Evolutionary conservation across 2,329 filamentous ascomycete species (phyloP).

Genomic region (Hypocrella siamensis): DNA sequence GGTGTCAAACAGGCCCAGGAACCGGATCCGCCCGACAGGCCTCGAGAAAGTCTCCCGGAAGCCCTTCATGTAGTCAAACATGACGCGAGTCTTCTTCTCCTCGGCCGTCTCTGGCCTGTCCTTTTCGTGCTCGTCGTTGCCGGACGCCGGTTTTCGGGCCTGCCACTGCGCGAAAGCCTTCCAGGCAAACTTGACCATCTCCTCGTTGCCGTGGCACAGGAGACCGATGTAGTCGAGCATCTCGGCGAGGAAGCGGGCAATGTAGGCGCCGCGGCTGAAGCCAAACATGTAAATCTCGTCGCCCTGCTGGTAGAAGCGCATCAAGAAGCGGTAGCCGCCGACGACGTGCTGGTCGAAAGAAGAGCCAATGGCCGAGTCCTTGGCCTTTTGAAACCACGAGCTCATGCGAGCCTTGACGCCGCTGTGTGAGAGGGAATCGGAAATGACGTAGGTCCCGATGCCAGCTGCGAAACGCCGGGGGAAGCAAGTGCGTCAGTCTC

Average conservation of each 20-base stretch:
- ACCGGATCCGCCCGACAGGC: slow-evolving; percentile 56
- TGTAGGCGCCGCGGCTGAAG: slow-evolving; percentile 58
- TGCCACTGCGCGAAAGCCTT: slow-evolving; percentile 67
- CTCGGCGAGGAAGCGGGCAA: slow-evolving; percentile 61
- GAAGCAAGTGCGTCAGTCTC: fast-evolving
- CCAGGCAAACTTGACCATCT: slow-evolving; percentile 75
- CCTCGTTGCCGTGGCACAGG: slow-evolving; percentile 68
- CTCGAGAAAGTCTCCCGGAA: slow-evolving; percentile 72
- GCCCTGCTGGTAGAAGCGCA: slow-evolving; percentile 52
- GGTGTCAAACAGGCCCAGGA: slow-evolving; percentile 68
- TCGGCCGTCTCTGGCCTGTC: slow-evolving; percentile 16
- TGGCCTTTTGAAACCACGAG: slow-evolving; percentile 56
- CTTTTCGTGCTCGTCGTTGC: slow-evolving; percentile 24
- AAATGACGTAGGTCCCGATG: slow-evolving; percentile 58
- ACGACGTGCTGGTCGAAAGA: slow-evolving; percentile 75
- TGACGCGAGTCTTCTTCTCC: slow-evolving; percentile 26
- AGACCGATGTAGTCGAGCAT: slow-evolving; percentile 76
- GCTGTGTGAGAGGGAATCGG: slow-evolving; percentile 41
- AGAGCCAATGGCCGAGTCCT: slow-evolving; percentile 65
- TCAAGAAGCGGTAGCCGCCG: slow-evolving; percentile 65
- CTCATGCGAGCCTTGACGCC: slow-evolving; percentile 38
- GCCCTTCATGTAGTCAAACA: slow-evolving; percentile 61
- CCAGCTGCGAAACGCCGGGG: slow-evolving; percentile 27
- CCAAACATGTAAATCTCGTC: slow-evolving; percentile 60
- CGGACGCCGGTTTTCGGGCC: slow-evolving; percentile 32